Evolutionary conservation across 83 land plant species (phyloP).

Genomic region (Thuja plicata): DNA sequence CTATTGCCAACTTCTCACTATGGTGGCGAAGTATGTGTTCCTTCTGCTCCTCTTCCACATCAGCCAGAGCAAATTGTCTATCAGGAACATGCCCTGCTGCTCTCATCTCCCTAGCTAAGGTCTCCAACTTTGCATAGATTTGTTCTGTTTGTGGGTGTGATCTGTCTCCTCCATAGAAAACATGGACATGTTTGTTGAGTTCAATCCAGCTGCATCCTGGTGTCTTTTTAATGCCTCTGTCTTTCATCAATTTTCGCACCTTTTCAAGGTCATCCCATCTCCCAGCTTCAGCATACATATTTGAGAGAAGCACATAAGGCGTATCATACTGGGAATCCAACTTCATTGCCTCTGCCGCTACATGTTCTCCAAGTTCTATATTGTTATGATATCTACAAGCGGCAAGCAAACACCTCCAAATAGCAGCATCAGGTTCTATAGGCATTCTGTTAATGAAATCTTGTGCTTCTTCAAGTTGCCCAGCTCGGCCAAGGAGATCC

Average conservation of each 20-base stretch:
- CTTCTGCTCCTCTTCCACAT: background rate
- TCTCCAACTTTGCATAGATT: background rate
- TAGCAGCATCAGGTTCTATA: background rate
- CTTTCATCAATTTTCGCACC: constrained; percentile 1
- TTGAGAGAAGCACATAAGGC: background rate
- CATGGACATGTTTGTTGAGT: background rate
- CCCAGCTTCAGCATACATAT: background rate
- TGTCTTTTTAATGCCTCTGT: background rate
- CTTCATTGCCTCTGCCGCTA: background rate
- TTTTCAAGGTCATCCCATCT: background rate
- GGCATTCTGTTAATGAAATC: constrained; percentile 1
- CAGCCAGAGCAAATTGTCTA: background rate
- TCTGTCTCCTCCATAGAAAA: background rate
- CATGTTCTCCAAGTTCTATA: background rate
- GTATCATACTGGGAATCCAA: background rate
- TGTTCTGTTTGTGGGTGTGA: background rate
- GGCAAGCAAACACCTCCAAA: background rate
- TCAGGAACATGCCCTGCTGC: background rate
- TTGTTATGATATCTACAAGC: background rate
- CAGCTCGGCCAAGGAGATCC: background rate
- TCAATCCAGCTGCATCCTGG: background rate
- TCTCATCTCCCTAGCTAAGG: background rate
- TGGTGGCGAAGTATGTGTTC: constrained; percentile 2
- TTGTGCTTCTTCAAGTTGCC: background rate
- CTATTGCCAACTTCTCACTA: background rate